Conservation (phyloP, 768 basidiomycete species). For the Lactarius evosmus region DNA sequence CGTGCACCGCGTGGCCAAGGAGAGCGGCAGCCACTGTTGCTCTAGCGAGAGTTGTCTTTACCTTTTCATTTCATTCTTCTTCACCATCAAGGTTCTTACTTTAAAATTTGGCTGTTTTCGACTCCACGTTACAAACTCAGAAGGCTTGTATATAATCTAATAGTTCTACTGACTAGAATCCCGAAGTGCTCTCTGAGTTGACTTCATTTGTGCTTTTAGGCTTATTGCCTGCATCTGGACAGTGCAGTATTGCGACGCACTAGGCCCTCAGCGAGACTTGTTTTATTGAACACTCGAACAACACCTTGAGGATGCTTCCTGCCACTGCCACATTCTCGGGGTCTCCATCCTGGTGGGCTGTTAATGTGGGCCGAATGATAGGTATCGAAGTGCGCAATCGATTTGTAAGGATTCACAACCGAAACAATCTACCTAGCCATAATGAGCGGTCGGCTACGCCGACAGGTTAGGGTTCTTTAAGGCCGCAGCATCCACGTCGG, state of each 20-base stretch:
- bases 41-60: not conserved
- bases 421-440: not conserved
- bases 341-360: slow-evolving; percentile 31
- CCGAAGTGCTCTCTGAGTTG: not conserved
- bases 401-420: not conserved
- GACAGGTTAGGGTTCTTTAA: not conserved
- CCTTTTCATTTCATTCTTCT: not conserved
- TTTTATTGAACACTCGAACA: slow-evolving; percentile 21
- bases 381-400: not conserved
- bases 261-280: slow-evolving; percentile 26
- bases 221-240: slow-evolving; percentile 30
- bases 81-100: not conserved
- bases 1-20: not conserved
- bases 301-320: slow-evolving; percentile 30
- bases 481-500: not conserved
- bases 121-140: not conserved
- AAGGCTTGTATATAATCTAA: not conserved
- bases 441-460: not conserved
- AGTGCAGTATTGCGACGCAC: slow-evolving; percentile 29
- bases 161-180: not conserved
- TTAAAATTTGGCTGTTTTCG: not conserved
- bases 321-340: slow-evolving; percentile 27
- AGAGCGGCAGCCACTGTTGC: slow-evolving; percentile 14
- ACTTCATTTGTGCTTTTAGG: slow-evolving; percentile 6
- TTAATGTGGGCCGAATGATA: slow-evolving; percentile 14